Conservation (phyloP, 768 basidiomycete species). For the Fibroporia radiculosa region DNA sequence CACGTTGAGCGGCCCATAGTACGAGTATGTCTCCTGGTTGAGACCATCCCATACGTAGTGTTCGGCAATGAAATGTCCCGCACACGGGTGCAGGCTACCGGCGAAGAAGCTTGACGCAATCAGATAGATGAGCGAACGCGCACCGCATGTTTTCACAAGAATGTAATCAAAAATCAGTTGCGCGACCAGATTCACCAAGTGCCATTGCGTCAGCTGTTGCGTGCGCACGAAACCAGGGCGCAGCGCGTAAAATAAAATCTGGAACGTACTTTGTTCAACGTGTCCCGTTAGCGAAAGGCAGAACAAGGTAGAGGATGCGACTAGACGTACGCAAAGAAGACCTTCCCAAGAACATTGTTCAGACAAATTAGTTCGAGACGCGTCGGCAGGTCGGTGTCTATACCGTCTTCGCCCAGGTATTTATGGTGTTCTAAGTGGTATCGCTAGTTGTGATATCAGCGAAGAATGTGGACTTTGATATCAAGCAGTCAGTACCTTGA, state of each 20-base stretch:
- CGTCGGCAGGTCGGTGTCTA: slow-evolving; percentile 94
- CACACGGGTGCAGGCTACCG: slow-evolving; percentile 91
- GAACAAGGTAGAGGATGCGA: not conserved
- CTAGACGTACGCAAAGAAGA: slow-evolving; percentile 84
- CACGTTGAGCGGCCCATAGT: slow-evolving; percentile 87
- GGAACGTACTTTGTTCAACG: slow-evolving; percentile 77
- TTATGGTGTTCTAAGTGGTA: slow-evolving; percentile 98
- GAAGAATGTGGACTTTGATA: not conserved
- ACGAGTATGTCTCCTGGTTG: slow-evolving; percentile 93
- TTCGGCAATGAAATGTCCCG: slow-evolving; percentile 97
- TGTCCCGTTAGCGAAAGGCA: not conserved
- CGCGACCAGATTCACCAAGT: slow-evolving; percentile 63
- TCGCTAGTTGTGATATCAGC: slow-evolving; percentile 12
- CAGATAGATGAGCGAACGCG: slow-evolving; percentile 65
- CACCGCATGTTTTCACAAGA: slow-evolving; percentile 44
- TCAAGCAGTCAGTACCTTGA: slow-evolving; percentile 54
- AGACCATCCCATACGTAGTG: slow-evolving; percentile 93
- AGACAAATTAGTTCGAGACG: slow-evolving; percentile 75
- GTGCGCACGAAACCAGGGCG: slow-evolving; percentile 88
- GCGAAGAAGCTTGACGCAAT: slow-evolving; percentile 92
- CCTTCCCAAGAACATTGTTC: slow-evolving; percentile 95
- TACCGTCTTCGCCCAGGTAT: slow-evolving; percentile 88
- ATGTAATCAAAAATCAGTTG: slow-evolving; percentile 70
- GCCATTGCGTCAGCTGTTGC: slow-evolving; percentile 79
- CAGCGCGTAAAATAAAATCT: slow-evolving; percentile 96